Base-by-base conservation (phyloP, 2,329 filamentous ascomycete genomes). In the Fusarium caatingaense region DNA sequence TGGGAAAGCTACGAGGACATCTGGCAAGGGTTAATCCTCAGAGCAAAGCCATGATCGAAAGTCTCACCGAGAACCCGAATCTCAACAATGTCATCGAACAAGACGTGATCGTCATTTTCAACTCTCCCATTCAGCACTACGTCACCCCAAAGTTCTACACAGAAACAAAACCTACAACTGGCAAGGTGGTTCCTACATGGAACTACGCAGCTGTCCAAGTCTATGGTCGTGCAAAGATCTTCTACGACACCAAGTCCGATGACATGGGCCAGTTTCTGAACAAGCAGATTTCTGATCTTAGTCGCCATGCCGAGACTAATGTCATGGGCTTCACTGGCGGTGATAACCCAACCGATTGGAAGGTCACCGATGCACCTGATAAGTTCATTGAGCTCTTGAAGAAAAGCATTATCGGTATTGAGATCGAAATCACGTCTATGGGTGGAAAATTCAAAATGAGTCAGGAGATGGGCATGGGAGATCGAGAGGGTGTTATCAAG, bases 181-280 rank as follows among this genome's bases (percentile, higher is more conserved):
- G 85, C 13, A 92, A 92, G 70, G 89, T 91, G 0, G 90, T 91
- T 8, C 89, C 89, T 1, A 92, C 90, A 0, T 92, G 90, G 90
- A 89, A 92, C 76, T 92, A 92, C 71, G 82, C 87, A 0, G 88
- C 89, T 0, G 89, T 85, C 0, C 88, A 92, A 77, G 87, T 82
- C 0, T 91, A 91, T 69, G 90, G 90, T 2, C 83, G 77, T 3
- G 86, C 86, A 2, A 85, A 66, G 0, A 78, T 91, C 6, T 87
- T 84, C 67, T 84, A 79, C 60, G 85, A 91, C 59, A 72, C 83
- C 8, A 81, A 82, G 47, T 75, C 82, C 0, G 72, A 78, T 0
- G 81, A 83, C 23, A 86, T 87, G 0, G 73, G 75, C 0, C 63
- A 66, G 0, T 83, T 87, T 57, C 76, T 92, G 12, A 64, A 77